Evolutionary conservation across 1,139 yeast genomes (phyloP).

Genomic region (Kodamaea suecica): DNA sequence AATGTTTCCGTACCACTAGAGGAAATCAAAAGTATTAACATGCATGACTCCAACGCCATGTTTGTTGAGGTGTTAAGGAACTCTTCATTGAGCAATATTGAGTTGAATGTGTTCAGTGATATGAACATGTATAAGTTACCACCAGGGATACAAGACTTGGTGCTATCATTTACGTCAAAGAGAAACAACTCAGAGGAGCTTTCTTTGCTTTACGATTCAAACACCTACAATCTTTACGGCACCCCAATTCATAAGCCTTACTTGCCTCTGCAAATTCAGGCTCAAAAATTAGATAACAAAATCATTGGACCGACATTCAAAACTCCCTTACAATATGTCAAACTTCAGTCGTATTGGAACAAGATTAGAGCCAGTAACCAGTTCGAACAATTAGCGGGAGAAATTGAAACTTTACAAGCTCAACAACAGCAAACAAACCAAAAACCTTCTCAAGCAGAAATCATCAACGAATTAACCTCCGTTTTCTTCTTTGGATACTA

Average conservation of each 20-base stretch:
- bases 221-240: slow-evolving; percentile 28
- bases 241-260: slow-evolving; percentile 39
- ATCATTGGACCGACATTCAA: slow-evolving; percentile 15
- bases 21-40: slow-evolving; percentile 1
- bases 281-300: slow-evolving; percentile 17
- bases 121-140: slow-evolving; percentile 51
- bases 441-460: slow-evolving; percentile 16
- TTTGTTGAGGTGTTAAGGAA: slow-evolving; percentile 30
- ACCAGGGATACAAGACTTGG: slow-evolving; percentile 69
- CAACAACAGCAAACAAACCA: slow-evolving; percentile 8
- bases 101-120: slow-evolving; percentile 37
- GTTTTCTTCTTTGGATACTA: slow-evolving; percentile 61
- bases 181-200: slow-evolving; percentile 28
- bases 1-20: slow-evolving; percentile 2
- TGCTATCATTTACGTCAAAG: slow-evolving; percentile 49
- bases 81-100: slow-evolving; percentile 32
- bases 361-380: slow-evolving; percentile 42
- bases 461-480: slow-evolving; percentile 38
- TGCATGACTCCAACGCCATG: slow-evolving; percentile 16
- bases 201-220: slow-evolving; percentile 26
- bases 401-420: slow-evolving; percentile 24
- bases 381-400: slow-evolving; percentile 33
- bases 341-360: slow-evolving; percentile 48
- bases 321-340: slow-evolving; percentile 37
- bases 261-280: slow-evolving; percentile 34